Percentiles rank a stretch among this genome's conserved stretches.
Conservation (phyloP, 192 early-diverging fungal genomes). For the Pilaira anomala region DNA sequence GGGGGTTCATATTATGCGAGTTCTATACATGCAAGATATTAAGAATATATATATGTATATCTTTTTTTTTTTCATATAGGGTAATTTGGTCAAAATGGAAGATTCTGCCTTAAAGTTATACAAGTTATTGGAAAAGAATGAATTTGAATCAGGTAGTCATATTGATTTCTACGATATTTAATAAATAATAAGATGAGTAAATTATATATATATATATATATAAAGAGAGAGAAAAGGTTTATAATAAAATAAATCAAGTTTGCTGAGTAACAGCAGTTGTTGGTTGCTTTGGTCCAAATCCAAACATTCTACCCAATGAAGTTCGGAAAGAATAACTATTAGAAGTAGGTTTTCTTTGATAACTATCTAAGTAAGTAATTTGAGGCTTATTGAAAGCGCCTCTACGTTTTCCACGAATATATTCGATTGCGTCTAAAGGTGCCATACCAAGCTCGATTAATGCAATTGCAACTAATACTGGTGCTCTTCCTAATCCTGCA, state of each 20-base stretch:
- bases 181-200: neutral
- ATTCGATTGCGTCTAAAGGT: slow-evolving; percentile 67
- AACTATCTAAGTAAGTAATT: slow-evolving; percentile 49
- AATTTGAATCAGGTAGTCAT: slow-evolving; percentile 62
- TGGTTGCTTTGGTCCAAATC: slow-evolving; percentile 9
- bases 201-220: neutral
- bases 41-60: neutral
- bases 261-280: slow-evolving; percentile 9
- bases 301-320: slow-evolving; percentile 26
- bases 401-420: slow-evolving; percentile 65
- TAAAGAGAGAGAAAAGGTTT: neutral
- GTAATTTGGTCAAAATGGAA: slow-evolving; percentile 64
- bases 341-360: slow-evolving; percentile 11
- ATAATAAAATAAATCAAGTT: slow-evolving; percentile 1
- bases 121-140: slow-evolving; percentile 53
- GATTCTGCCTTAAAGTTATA: slow-evolving; percentile 63
- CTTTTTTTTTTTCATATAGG: slow-evolving; percentile 23
- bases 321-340: slow-evolving; percentile 11
- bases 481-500: slow-evolving; percentile 92
- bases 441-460: slow-evolving; percentile 75
- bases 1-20: neutral
- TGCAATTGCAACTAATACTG: slow-evolving; percentile 81
- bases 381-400: slow-evolving; percentile 79
- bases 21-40: neutral
- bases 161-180: slow-evolving; percentile 66